Percentiles rank a stretch among this genome's conserved stretches.
Evolutionary conservation across 352 stramenopile genomes (phyloP).

Genomic region (Pythium phragmitis): DNA sequence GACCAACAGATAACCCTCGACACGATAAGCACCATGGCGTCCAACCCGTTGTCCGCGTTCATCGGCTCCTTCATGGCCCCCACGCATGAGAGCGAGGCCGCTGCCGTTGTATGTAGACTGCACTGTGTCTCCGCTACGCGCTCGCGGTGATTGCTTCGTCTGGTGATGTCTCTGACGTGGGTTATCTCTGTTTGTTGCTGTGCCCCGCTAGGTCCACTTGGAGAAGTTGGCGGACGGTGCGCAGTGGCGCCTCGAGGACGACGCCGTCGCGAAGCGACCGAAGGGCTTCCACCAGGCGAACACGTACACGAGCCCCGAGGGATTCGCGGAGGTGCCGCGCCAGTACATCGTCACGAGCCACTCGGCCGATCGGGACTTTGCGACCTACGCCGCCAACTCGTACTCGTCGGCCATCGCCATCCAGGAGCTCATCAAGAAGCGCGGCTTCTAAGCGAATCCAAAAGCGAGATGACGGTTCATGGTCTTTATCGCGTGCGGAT

Average conservation of each 20-base stretch:
- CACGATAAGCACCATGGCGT: slow-evolving; percentile 41
- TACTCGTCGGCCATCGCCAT: slow-evolving; percentile 84
- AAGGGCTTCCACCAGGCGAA: slow-evolving; percentile 62
- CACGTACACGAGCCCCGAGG: slow-evolving; percentile 61
- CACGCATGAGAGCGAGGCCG: slow-evolving; percentile 44
- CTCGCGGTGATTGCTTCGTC: background rate
- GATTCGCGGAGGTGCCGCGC: slow-evolving; percentile 72
- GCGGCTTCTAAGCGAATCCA: slow-evolving; percentile 57
- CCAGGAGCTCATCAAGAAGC: slow-evolving; percentile 74
- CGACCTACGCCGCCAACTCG: slow-evolving; percentile 84
- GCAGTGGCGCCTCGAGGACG: slow-evolving; percentile 70
- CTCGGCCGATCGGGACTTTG: slow-evolving; percentile 64
- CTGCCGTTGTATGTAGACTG: slow-evolving; percentile 41
- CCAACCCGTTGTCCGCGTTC: slow-evolving; percentile 65
- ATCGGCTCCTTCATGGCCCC: slow-evolving; percentile 71
- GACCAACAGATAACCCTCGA: slow-evolving; percentile 6
- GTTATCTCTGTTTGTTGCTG: background rate
- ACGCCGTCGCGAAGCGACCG: slow-evolving; percentile 47
- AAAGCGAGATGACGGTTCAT: background rate
- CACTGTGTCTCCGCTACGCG: background rate
- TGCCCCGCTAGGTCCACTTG: slow-evolving; percentile 40
- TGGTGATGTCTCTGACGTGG: slow-evolving; percentile 5
- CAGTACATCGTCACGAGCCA: slow-evolving; percentile 75
- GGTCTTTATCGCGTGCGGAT: background rate
- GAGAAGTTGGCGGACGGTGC: slow-evolving; percentile 47